These are phyloP conservation scores for Carallia brachiata DNA, from an alignment of 345 rosid genomes.

Conservation along the genomic window DNA sequence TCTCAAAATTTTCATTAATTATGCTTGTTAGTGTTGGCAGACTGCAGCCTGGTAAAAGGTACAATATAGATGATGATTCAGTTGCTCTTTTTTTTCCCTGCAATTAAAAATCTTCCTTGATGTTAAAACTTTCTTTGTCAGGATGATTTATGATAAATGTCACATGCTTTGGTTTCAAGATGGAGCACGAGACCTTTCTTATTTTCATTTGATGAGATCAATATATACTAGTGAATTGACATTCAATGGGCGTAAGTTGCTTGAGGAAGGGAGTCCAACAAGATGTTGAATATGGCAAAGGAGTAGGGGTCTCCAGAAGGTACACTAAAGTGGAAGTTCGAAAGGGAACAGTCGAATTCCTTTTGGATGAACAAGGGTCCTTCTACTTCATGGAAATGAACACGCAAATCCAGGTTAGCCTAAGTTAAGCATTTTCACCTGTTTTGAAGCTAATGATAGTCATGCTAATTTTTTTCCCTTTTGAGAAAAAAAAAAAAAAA, in stretches of 20 bases:
- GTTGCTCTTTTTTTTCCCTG: too few relatives aligned
- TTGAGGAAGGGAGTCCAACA: slow-evolving; percentile 31
- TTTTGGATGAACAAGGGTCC: slow-evolving; percentile 95
- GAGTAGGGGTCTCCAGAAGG: slow-evolving; percentile 21
- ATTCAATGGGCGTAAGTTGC: slow-evolving; percentile 30
- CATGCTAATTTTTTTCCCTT: slow-evolving; percentile 8
- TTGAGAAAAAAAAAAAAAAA: slow-evolving; percentile 17
- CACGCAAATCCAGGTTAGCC: slow-evolving; percentile 85
- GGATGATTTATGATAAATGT: background rate
- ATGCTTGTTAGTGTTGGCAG: too few relatives aligned
- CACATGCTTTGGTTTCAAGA: slow-evolving; percentile 10
- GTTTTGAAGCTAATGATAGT: background rate
- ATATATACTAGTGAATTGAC: background rate
- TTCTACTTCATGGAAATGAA: slow-evolving; percentile 99
- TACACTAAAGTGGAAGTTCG: slow-evolving; percentile 17
- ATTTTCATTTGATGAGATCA: slow-evolving; percentile 9
- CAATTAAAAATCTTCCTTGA: too few relatives aligned
- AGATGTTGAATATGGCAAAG: slow-evolving; percentile 20
- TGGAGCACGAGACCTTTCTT: background rate
- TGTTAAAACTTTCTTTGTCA: too few relatives aligned
- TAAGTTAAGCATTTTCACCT: background rate
- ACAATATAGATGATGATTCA: too few relatives aligned
- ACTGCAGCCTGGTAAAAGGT: too few relatives aligned
- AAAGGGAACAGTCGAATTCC: slow-evolving; percentile 86
- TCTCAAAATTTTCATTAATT: too few relatives aligned